Evolutionary conservation across 768 basidiomycete genomes (phyloP).

Genomic region (Collybia sordida): DNA sequence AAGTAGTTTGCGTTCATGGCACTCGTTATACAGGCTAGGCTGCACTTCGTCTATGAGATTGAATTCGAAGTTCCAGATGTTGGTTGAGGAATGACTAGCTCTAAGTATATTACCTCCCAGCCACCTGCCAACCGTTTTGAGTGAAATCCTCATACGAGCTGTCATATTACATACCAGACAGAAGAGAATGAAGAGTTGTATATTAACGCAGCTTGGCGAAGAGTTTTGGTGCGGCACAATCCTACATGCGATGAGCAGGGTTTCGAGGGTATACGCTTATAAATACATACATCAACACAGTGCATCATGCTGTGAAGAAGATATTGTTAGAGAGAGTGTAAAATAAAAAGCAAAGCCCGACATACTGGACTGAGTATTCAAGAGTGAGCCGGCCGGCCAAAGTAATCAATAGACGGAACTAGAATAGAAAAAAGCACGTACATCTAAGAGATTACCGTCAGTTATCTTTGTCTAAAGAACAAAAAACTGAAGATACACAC

Average conservation of each 20-base stretch:
- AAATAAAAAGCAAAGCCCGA: slow-evolving; percentile 15
- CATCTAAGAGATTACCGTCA: slow-evolving; percentile 23
- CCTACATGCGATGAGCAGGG: slow-evolving; percentile 22
- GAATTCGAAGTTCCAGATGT: no score
- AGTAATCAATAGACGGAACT: slow-evolving; percentile 9
- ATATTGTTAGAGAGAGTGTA: background rate
- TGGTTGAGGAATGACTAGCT: no score
- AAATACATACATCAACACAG: slow-evolving; percentile 75
- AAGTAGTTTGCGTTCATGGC: no score
- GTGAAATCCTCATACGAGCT: no score
- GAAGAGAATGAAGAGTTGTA: background rate
- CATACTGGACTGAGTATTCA: slow-evolving; percentile 61
- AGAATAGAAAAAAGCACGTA: slow-evolving; percentile 20
- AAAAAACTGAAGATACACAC: slow-evolving; percentile 43
- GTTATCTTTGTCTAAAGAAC: slow-evolving; percentile 14
- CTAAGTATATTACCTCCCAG: no score
- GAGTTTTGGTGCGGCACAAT: slow-evolving; percentile 72
- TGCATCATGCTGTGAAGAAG: slow-evolving; percentile 74
- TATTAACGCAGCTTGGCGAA: slow-evolving; percentile 71
- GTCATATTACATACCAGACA: background rate
- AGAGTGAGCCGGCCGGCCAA: background rate
- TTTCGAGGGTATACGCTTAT: slow-evolving; percentile 30
- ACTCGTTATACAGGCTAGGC: no score
- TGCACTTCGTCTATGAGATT: no score
- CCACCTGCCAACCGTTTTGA: no score